Evolutionary conservation across 2,329 filamentous ascomycete genomes (phyloP), one percentile per base, ranked within the genome.

Genomic region (Claviceps sp.): DNA sequence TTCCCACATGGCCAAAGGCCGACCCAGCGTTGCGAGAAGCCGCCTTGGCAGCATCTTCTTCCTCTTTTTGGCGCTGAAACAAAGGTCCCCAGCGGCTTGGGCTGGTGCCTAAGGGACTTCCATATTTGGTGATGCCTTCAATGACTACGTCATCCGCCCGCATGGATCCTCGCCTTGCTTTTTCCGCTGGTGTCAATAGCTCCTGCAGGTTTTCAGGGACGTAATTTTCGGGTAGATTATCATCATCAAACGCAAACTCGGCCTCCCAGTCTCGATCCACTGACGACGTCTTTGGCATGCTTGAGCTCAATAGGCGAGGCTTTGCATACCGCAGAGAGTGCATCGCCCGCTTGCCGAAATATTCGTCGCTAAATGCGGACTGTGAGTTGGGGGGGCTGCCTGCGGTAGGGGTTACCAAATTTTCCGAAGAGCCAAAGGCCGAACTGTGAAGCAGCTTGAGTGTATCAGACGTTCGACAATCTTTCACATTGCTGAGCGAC

Each of bases 201-300:
- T 85, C 81, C 59, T 82, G 79, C 38, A 84, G 69, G 53, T 81
- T 77, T 55, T 79, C 85, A 0, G 91, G 93, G 9, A 97, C 75
- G 61, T 93, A 87, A 47, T 70, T 70, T 50, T 70, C 67, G 26
- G 67, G 67, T 5, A 65, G 58, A 41, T 67, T 68, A 52, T 70
- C 67, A 42, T 95, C 89, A 62, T 95, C 90, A 59, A 93, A 91
- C 34, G 84, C 79, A 61, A 94, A 93, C 52, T 78, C 75, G 52
- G 74, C 66, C 48, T 82, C 78, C 81, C 81, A 84, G 59, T 84
- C 81, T 52, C 74, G 73, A 57, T 84, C 79, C 26, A 79, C 82
- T 67, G 62, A 82, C 68, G 73, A 76, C 68, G 60, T 81, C 71
- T 72, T 82, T 56, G 81, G 81, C 73, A 82, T 62, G 77, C 85